Base-by-base conservation (phyloP, 192 early-diverging fungal genomes). In the Coemansia aciculifera region DNA sequence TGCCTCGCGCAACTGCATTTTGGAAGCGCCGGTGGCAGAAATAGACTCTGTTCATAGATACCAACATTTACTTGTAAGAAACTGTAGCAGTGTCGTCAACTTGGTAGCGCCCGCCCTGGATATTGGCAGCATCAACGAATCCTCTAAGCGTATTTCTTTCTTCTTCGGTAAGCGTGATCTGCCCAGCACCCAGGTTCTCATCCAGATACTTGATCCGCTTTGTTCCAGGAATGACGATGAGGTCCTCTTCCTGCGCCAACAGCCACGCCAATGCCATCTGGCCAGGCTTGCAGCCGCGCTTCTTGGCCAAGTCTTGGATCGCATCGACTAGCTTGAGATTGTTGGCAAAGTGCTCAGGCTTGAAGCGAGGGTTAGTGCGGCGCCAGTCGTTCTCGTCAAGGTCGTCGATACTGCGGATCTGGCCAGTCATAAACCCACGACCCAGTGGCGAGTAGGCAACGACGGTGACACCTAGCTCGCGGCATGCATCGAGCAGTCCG, bases 361-460 rank as follows among this genome's bases (percentile, higher is more conserved):
- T 68, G 82, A 92, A 92, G 4, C 87, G 86, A 17, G 87, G 82
- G 48, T 74, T 71, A 15, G 38, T 63, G n/a, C 72, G 63, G 57
- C 90, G 76, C 67, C 73, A 86, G 64, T 92, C 90, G 34, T 62
- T 72, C 29, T 65, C 71, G 6, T 67, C 75, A 15, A 92, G 74
- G 32, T 90, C 87, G 5, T 87, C 85, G 34, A 70, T 59, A 12
- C 67, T 76, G 56, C 76, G 78, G 69, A 88, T 86, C 11, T 80
- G 73, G 17, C 90, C 89, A 3, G 87, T 87, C 56, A 92, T 64
- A 43, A 91, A 86, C 6, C 92, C 92, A 56, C 87, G 83, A 7
- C 89, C 91, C 9, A 93, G 67, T 4, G 90, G 90, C 11, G 90
- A 88, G 56, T 91, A 89, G 3, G 94, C 89, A 19, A 95, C 79